phyloP scores from a whole-genome alignment of 768 basidiomycete genomes.

The Kwoniella sp. region DNA sequence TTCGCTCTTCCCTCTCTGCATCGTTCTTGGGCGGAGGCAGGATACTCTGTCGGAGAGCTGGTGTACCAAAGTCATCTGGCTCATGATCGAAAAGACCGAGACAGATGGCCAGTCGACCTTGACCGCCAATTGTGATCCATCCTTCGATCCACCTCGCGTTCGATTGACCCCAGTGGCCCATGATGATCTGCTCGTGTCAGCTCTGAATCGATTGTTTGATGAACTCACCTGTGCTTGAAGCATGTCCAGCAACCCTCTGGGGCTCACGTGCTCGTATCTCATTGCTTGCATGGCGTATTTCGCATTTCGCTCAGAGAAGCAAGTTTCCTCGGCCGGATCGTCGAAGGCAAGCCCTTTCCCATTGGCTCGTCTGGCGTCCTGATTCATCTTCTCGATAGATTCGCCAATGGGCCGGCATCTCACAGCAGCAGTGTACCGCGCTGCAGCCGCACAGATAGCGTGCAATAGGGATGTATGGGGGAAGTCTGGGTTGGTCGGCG shows the following conservation, averaged over 20 bases:
- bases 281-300: conserved; percentile 35
- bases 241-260: conserved; percentile 35
- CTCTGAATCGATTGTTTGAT: background rate
- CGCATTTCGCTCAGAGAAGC: conserved; percentile 46
- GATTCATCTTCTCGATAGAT: conserved; percentile 17
- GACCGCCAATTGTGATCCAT: conserved; percentile 33
- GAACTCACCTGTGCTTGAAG: conserved; percentile 36
- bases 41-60: conserved; percentile 16
- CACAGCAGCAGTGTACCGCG: conserved; percentile 68
- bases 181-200: conserved; percentile 23
- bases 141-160: conserved; percentile 47
- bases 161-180: conserved; percentile 24
- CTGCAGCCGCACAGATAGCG: conserved; percentile 78
- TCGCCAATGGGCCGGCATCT: conserved; percentile 24
- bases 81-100: conserved; percentile 34
- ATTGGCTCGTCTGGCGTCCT: conserved; percentile 12
- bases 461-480: conserved; percentile 72
- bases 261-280: conserved; percentile 19
- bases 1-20: conserved; percentile 45
- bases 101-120: conserved; percentile 29
- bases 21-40: conserved; percentile 33
- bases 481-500: conserved; percentile 72
- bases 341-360: conserved; percentile 19
- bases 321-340: conserved; percentile 27
- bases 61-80: conserved; percentile 17